Conservation (phyloP, 2,329 filamentous ascomycete species). For the Cylindrodendrum hubeiense region DNA sequence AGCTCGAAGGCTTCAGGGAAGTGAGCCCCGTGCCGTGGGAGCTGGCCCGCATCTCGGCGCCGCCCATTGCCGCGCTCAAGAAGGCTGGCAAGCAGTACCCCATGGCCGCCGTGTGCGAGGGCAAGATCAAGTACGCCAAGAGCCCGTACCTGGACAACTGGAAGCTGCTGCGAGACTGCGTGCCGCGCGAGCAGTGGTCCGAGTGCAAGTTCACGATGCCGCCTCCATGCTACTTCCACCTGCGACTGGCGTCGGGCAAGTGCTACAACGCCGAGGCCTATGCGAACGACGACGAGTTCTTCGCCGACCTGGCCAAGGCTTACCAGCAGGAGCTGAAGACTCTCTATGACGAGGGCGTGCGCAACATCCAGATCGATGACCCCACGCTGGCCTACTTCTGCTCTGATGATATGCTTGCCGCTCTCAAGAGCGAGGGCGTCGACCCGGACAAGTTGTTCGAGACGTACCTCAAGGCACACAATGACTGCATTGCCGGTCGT, state of each 20-base stretch:
- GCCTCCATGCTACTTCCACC: conserved; percentile 77
- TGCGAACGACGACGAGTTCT: conserved; percentile 66
- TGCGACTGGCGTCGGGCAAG: conserved; percentile 61
- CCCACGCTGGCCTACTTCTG: conserved; percentile 77
- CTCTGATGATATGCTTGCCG: conserved; percentile 74
- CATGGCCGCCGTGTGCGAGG: conserved; percentile 56
- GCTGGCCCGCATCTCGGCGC: conserved; percentile 51
- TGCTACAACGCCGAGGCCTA: conserved; percentile 67
- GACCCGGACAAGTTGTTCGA: conserved; percentile 75
- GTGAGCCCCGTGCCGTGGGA: conserved; percentile 55
- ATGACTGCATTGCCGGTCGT: conserved; percentile 72
- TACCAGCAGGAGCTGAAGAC: conserved; percentile 67
- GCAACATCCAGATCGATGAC: conserved; percentile 72
- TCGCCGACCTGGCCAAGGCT: conserved; percentile 67
- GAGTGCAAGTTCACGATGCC: conserved; percentile 78
- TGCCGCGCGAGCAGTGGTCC: conserved; percentile 70
- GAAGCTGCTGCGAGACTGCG: conserved; percentile 51
- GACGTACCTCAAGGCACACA: conserved; percentile 79
- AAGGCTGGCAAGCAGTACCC: conserved; percentile 53
- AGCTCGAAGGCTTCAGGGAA: conserved; percentile 55
- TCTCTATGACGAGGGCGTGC: conserved; percentile 66
- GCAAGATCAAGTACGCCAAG: conserved; percentile 56
- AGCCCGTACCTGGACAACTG: conserved; percentile 60
- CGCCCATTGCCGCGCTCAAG: conserved; percentile 54
- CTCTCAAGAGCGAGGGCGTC: conserved; percentile 68